Percentiles rank a stretch among this genome's conserved stretches.
phyloP scores from a whole-genome alignment of 2,329 filamentous ascomycete genomes.

The Magnaporthales sp. region DNA sequence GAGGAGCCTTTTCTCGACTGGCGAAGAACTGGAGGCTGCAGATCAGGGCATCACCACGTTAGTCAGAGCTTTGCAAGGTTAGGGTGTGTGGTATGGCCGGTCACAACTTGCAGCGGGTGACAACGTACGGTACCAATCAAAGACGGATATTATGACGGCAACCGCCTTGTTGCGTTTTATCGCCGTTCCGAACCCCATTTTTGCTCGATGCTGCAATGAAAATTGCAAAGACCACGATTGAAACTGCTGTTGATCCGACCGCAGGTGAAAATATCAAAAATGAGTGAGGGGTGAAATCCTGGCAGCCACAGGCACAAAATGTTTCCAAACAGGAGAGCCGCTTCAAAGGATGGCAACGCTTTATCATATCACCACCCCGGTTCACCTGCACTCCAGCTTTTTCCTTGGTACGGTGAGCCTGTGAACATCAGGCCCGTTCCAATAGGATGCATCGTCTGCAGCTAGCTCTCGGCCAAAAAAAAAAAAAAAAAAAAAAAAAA shows the following conservation, averaged over 20 bases:
- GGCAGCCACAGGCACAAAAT: neutral
- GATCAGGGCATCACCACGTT: neutral
- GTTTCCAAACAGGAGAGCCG: neutral
- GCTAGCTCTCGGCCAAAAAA: neutral
- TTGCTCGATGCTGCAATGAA: neutral
- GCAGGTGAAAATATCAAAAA: neutral
- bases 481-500: neutral
- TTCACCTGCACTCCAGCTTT: too few species aligned
- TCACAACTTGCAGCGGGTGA: neutral
- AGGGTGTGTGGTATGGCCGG: neutral
- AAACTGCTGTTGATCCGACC: neutral
- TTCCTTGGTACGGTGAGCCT: too few species aligned
- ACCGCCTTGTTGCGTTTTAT: constrained; percentile 2
- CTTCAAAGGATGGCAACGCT: neutral
- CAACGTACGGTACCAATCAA: constrained; percentile 4
- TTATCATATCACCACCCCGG: neutral
- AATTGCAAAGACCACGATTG: neutral
- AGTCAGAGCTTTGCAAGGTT: neutral
- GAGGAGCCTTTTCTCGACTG: constrained; percentile 1
- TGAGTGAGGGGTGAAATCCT: neutral
- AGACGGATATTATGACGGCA: constrained; percentile 4
- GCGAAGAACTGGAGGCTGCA: neutral
- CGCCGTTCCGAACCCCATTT: neutral
- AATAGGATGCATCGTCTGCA: neutral
- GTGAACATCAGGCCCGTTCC: neutral